Conservation (phyloP, 2,329 filamentous ascomycete species). For the Capronia americana region DNA sequence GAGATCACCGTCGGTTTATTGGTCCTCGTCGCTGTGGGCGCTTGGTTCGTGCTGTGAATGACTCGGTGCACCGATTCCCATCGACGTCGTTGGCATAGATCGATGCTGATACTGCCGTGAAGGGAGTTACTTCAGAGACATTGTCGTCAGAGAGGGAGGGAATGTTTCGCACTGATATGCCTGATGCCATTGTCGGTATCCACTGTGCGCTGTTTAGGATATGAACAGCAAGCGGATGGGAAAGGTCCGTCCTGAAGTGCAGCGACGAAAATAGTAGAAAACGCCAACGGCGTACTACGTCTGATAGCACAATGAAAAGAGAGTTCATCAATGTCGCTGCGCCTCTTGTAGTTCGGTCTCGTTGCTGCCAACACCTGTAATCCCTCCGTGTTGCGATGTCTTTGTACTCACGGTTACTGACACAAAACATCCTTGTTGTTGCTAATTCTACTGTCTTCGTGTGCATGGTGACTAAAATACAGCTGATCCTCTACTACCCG, state of each 20-base stretch:
- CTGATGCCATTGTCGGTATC: background rate
- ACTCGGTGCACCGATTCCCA: background rate
- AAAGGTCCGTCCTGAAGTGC: background rate
- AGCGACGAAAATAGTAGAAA: background rate
- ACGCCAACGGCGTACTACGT: background rate
- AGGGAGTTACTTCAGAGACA: background rate
- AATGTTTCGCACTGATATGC: background rate
- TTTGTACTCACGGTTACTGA: background rate
- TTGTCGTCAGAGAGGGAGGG: background rate
- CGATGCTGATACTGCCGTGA: background rate
- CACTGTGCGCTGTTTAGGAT: conserved; percentile 2
- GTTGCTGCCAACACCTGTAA: background rate
- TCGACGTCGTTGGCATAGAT: background rate
- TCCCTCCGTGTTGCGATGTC: background rate
- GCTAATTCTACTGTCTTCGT: background rate
- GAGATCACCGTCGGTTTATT: conserved; percentile 4
- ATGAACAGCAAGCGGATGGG: background rate
- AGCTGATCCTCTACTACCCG: background rate
- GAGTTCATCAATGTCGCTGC: background rate
- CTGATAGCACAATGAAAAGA: conserved; percentile 7
- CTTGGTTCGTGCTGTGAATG: conserved; percentile 19
- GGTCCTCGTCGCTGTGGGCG: conserved; percentile 5
- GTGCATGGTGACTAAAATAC: conserved; percentile 1
- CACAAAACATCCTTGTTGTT: background rate
- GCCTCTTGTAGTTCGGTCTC: background rate